Evolutionary conservation across 208 protist genomes (phyloP).

Genomic region (Trypanosoma boissoni): DNA sequence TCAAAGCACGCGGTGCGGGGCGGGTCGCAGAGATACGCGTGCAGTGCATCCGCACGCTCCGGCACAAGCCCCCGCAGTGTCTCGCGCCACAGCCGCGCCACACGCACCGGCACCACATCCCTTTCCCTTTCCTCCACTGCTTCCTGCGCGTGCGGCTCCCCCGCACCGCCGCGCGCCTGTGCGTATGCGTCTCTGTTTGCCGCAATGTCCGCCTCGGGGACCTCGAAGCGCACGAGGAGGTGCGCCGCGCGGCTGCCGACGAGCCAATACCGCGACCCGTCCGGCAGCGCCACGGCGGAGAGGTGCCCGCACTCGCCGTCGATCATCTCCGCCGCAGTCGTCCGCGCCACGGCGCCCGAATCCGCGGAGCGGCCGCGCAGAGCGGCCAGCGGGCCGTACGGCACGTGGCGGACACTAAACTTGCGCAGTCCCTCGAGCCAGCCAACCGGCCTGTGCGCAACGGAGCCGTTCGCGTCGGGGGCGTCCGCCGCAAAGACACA

Average conservation of each 20-base stretch:
- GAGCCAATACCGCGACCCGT: constrained; percentile 64
- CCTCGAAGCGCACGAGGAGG: constrained; percentile 56
- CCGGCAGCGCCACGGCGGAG: constrained; percentile 35
- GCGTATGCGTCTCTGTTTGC: constrained; percentile 27
- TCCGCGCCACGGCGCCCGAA: constrained; percentile 6
- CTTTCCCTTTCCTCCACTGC: not conserved
- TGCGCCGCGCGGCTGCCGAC: constrained; percentile 52
- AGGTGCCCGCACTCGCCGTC: constrained; percentile 72
- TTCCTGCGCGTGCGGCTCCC: not conserved
- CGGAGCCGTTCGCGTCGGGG: too few species aligned
- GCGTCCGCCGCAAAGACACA: constrained; percentile 43
- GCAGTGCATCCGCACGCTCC: constrained; percentile 25
- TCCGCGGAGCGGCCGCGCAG: not conserved
- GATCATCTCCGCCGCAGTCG: constrained; percentile 55
- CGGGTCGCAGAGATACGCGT: constrained; percentile 29
- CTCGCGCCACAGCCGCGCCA: constrained; percentile 49
- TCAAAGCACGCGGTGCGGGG: constrained; percentile 63
- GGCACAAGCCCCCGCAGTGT: constrained; percentile 21
- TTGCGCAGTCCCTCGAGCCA: constrained; percentile 59
- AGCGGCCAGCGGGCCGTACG: constrained; percentile 21
- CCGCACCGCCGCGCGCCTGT: not conserved
- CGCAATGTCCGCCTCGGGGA: constrained; percentile 63
- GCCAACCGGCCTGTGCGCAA: constrained; percentile 25
- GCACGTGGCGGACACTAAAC: constrained; percentile 60
- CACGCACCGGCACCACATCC: constrained; percentile 5